Evolutionary conservation across 2,329 filamentous ascomycete genomes (phyloP).

Genomic region (Coniosporium tulheliwenetii): DNA sequence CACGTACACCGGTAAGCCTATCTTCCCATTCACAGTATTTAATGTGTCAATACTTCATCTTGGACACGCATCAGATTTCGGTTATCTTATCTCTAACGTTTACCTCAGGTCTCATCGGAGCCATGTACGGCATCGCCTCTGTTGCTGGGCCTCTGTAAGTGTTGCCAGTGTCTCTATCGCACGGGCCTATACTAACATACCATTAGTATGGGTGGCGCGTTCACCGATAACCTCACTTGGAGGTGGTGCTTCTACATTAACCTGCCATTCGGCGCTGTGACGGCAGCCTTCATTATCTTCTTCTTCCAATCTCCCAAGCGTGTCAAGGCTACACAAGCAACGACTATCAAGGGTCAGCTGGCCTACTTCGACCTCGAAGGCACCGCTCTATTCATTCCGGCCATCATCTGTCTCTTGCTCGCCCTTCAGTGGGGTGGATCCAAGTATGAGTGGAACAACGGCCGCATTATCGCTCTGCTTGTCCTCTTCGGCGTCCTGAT

Average conservation of each 20-base stretch:
- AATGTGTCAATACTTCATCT: too few relatives aligned
- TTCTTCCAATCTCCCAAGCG: slow-evolving; percentile 4
- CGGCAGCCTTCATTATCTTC: slow-evolving; percentile 7
- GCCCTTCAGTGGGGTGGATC: slow-evolving; percentile 35
- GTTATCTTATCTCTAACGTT: too few relatives aligned
- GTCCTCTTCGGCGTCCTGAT: slow-evolving; percentile 28
- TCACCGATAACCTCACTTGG: slow-evolving; percentile 30
- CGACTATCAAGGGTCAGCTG: slow-evolving; percentile 11
- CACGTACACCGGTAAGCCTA: slow-evolving; percentile 32
- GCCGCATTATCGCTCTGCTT: slow-evolving; percentile 29
- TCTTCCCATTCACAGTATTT: too few relatives aligned
- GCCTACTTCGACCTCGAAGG: slow-evolving; percentile 32
- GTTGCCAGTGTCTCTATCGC: slow-evolving; percentile 21
- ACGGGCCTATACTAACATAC: slow-evolving; percentile 10
- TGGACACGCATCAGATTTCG: too few relatives aligned
- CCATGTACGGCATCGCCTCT: slow-evolving; percentile 32
- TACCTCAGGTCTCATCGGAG: slow-evolving; percentile 31
- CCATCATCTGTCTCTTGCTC: slow-evolving; percentile 31
- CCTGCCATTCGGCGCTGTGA: slow-evolving; percentile 32
- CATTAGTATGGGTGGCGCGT: slow-evolving; percentile 23
- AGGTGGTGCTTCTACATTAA: slow-evolving; percentile 39
- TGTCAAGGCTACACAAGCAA: slow-evolving; percentile 1
- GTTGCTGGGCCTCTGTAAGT: slow-evolving; percentile 28
- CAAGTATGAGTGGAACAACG: slow-evolving; percentile 28
- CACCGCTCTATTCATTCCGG: slow-evolving; percentile 26